Evolutionary conservation across 441 rosid genomes (phyloP).

Genomic region (Gossypium schwendimanii): DNA sequence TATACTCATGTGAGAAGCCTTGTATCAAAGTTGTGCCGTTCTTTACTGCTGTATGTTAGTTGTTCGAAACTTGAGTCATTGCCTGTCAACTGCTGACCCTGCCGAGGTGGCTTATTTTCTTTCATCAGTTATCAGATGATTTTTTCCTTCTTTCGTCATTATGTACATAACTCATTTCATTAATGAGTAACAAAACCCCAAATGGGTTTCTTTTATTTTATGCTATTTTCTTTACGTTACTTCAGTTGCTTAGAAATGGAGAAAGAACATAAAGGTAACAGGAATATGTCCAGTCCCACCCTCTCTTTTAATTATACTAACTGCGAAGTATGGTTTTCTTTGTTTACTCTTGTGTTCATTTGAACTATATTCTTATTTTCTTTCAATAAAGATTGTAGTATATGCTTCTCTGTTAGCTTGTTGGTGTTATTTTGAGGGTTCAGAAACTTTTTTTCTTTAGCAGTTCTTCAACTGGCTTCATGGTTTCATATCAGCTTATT

Average conservation of each 20-base stretch:
- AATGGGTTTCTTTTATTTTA: too few relatives aligned
- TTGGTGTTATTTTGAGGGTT: neutral
- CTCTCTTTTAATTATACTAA: neutral
- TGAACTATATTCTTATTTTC: neutral
- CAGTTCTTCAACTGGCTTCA: neutral
- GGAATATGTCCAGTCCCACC: neutral
- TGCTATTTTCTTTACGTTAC: neutral
- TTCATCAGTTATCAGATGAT: too few relatives aligned
- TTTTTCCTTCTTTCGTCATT: too few relatives aligned
- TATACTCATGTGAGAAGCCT: too few relatives aligned
- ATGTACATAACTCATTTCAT: too few relatives aligned
- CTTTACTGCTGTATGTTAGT: too few relatives aligned
- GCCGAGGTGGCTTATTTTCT: too few relatives aligned
- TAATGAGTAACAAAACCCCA: too few relatives aligned
- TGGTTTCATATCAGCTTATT: neutral
- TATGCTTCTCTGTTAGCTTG: neutral
- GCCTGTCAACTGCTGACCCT: too few relatives aligned
- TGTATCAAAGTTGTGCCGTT: too few relatives aligned
- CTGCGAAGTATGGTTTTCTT: neutral
- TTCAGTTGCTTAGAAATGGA: neutral
- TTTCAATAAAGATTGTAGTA: neutral
- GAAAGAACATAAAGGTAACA: neutral
- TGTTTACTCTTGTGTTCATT: neutral
- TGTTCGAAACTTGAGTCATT: too few relatives aligned
- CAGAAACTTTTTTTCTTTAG: neutral